A percentile compares a stretch with the other conserved stretches of the same genome.
phyloP scores from a whole-genome alignment of 495 filamentous ascomycete species.

The Neurospora terricola region DNA sequence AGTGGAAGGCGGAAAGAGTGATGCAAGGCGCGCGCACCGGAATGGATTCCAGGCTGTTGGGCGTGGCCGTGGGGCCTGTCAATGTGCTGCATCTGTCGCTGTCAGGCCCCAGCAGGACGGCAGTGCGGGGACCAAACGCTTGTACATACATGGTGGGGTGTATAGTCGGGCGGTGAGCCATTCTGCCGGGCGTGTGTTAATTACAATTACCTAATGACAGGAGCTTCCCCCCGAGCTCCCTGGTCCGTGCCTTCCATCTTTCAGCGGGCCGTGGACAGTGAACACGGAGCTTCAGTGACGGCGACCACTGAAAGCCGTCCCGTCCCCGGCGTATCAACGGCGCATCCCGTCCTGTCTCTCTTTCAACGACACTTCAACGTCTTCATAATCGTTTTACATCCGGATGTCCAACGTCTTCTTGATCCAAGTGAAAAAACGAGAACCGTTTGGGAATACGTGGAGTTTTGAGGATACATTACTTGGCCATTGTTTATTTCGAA shows the following conservation, averaged over 20 bases:
- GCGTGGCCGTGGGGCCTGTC: neutral
- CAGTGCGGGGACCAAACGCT: slow-evolving; percentile 7
- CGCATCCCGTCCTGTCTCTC: neutral
- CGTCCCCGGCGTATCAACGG: neutral
- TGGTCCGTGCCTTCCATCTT: neutral
- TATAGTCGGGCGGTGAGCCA: slow-evolving; percentile 8
- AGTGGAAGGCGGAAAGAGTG: neutral
- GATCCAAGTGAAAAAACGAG: neutral
- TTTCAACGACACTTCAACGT: neutral
- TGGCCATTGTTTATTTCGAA: neutral
- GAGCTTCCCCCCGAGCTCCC: neutral
- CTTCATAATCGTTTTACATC: neutral
- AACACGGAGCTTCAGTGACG: neutral
- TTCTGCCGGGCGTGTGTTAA: slow-evolving; percentile 6
- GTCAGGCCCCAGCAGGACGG: neutral
- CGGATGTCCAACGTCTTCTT: neutral
- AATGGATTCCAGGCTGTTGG: neutral
- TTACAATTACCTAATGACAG: neutral
- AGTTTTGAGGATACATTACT: neutral
- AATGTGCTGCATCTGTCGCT: neutral
- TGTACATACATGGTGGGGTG: slow-evolving; percentile 7
- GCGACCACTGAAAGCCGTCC: neutral
- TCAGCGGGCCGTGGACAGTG: neutral
- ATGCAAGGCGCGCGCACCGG: neutral
- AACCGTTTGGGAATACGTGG: neutral